A percentile compares a stretch with the other conserved stretches of the same genome.
Conservation (phyloP, 2,329 filamentous ascomycete genomes). For the Capronia epimyces region DNA sequence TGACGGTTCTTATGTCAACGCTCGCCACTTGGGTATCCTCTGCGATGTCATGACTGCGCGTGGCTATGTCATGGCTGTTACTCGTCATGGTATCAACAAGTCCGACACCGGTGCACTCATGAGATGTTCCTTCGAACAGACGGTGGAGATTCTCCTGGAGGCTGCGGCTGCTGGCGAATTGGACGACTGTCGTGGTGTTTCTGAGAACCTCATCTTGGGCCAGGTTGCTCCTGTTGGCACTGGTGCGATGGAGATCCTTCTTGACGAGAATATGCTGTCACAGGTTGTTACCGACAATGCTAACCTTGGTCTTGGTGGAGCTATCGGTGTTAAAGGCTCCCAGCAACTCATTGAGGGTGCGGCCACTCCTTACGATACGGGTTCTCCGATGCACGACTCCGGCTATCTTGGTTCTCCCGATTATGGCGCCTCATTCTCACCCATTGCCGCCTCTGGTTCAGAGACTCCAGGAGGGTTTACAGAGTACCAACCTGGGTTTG, state of each 20-base stretch:
- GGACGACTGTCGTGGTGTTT: conserved; percentile 96
- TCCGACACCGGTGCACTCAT: conserved; percentile 96
- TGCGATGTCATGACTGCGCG: conserved; percentile 98
- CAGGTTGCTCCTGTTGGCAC: conserved; percentile 97
- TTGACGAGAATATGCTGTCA: conserved; percentile 93
- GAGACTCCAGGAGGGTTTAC: conserved; percentile 55
- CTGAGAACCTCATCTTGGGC: conserved; percentile 96
- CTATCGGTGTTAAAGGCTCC: conserved; percentile 61
- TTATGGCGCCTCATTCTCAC: conserved; percentile 61
- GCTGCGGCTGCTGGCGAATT: conserved; percentile 91
- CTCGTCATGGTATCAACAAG: conserved; percentile 96
- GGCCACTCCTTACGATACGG: conserved; percentile 84
- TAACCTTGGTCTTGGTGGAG: conserved; percentile 73
- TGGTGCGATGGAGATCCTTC: conserved; percentile 86
- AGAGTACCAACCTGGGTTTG: conserved; percentile 66
- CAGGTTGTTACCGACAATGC: conserved; percentile 92
- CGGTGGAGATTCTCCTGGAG: conserved; percentile 94
- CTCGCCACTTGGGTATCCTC: conserved; percentile 89
- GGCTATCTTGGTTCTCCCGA: conserved; percentile 58
- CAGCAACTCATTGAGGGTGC: conserved; percentile 58
- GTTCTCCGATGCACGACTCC: conserved; percentile 58
- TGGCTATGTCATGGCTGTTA: conserved; percentile 90
- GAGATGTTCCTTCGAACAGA: conserved; percentile 99
- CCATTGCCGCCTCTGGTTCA: conserved; percentile 65
- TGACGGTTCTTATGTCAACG: conserved; percentile 98